A percentile compares a stretch with the other conserved stretches of the same genome.
Evolutionary conservation across 352 stramenopile genomes (phyloP).

Genomic region (Globisporangium viniferum): DNA sequence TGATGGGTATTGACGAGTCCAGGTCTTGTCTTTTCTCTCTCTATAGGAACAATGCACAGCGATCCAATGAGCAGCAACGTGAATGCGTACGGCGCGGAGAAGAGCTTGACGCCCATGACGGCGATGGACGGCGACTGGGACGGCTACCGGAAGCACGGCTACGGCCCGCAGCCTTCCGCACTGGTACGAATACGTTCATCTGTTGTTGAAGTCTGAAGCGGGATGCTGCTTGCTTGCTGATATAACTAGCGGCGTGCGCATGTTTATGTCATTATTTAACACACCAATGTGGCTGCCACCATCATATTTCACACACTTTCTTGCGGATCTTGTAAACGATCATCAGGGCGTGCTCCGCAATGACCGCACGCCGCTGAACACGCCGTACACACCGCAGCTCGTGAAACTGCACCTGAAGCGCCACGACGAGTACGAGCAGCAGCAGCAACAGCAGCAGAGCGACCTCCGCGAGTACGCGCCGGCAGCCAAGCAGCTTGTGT

Average conservation of each 20-base stretch:
- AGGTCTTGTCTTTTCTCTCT: background rate
- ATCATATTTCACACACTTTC: background rate
- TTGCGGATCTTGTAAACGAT: conserved; percentile 1
- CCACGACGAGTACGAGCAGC: conserved; percentile 55
- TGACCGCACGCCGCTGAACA: conserved; percentile 77
- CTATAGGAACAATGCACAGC: background rate
- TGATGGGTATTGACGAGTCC: background rate
- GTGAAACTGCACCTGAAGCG: conserved; percentile 73
- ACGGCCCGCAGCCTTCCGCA: conserved; percentile 28
- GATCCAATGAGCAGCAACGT: conserved; percentile 14
- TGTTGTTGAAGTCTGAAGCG: conserved; percentile 13
- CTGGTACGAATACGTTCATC: conserved; percentile 24
- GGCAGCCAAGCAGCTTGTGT: conserved; percentile 20
- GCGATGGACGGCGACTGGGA: conserved; percentile 48
- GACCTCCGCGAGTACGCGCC: conserved; percentile 26
- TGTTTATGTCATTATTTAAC: conserved; percentile 5
- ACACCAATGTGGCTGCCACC: background rate
- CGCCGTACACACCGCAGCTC: conserved; percentile 81
- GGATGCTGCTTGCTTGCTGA: conserved; percentile 1
- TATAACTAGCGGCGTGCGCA: background rate
- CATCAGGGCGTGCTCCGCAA: conserved; percentile 58
- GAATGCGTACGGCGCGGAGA: conserved; percentile 23
- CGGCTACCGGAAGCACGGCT: conserved; percentile 47
- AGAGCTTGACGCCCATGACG: conserved; percentile 18
- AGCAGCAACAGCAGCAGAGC: conserved; percentile 20